phyloP scores from a whole-genome alignment of 768 basidiomycete species.

The Mrakia hoshinonis region DNA sequence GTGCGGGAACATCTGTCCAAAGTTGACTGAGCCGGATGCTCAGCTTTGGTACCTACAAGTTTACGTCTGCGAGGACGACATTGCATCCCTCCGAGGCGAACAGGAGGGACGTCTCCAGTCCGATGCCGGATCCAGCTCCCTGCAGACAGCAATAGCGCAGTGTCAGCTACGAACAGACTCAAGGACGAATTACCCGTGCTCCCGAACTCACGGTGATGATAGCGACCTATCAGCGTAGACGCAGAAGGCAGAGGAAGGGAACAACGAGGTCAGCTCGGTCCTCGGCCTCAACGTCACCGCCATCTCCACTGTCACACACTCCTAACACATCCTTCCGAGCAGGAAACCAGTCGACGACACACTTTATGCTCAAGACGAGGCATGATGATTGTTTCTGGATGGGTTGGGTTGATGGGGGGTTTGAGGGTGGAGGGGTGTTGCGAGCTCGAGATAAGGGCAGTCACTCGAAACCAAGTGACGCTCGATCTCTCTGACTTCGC shows the following conservation, averaged over 20 bases:
- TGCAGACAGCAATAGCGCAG: neutral
- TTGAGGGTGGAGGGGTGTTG: neutral
- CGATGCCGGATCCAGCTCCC: constrained; percentile 56
- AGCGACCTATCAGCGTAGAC: constrained; percentile 5
- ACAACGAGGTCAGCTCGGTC: neutral
- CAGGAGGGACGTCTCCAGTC: constrained; percentile 85
- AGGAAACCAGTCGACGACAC: neutral
- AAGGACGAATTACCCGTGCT: neutral
- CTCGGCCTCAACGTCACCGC: neutral
- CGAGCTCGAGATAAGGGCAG: neutral
- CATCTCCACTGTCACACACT: neutral
- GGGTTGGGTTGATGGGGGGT: neutral
- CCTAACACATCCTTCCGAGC: neutral
- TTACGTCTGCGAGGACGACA: constrained; percentile 81
- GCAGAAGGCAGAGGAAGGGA: neutral
- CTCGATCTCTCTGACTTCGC: neutral
- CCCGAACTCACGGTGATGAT: constrained; percentile 19
- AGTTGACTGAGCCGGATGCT: neutral
- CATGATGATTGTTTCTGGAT: neutral
- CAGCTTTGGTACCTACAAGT: constrained; percentile 41
- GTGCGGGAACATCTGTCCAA: neutral
- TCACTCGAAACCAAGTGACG: neutral
- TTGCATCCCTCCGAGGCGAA: constrained; percentile 94
- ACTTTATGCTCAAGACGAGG: constrained; percentile 25
- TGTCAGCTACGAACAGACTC: neutral